These are phyloP conservation scores for Arxiozyma bovina DNA, from an alignment of 1,139 yeast genomes.

Conservation along the genomic window DNA sequence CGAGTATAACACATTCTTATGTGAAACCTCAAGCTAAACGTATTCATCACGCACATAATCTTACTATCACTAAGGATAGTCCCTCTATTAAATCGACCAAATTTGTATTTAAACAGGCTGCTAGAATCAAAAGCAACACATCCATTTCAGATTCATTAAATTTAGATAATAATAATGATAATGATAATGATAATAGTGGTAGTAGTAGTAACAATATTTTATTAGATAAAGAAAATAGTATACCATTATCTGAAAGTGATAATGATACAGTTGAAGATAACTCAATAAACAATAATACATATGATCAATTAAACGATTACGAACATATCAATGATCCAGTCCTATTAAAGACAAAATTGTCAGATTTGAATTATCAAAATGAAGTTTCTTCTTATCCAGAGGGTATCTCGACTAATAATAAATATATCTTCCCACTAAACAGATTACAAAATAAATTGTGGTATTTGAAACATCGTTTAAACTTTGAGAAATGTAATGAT, in stretches of 20 bases:
- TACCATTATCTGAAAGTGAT: constrained; percentile 6
- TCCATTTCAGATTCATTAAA: neutral
- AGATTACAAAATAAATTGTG: constrained; percentile 44
- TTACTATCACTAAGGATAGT: neutral
- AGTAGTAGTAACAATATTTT: neutral
- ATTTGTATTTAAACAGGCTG: neutral
- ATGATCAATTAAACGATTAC: neutral
- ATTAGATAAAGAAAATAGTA: neutral
- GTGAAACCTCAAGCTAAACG: neutral
- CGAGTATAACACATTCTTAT: neutral
- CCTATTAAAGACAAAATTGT: constrained; percentile 13
- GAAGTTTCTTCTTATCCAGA: constrained; percentile 9
- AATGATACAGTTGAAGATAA: neutral
- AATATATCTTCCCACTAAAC: constrained; percentile 46
- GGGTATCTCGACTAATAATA: constrained; percentile 16
- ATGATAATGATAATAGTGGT: too few species aligned
- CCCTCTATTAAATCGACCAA: neutral
- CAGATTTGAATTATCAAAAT: constrained; percentile 7
- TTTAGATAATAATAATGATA: neutral
- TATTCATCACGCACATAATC: neutral
- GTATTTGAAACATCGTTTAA: constrained; percentile 43
- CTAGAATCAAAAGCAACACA: too few species aligned
- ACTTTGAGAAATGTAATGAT: constrained; percentile 17
- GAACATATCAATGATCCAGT: constrained; percentile 26
- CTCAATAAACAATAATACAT: too few species aligned